phyloP scores from a whole-genome alignment of 371 early-diverging fungal genomes.

The Rhizomucor pusillus region DNA sequence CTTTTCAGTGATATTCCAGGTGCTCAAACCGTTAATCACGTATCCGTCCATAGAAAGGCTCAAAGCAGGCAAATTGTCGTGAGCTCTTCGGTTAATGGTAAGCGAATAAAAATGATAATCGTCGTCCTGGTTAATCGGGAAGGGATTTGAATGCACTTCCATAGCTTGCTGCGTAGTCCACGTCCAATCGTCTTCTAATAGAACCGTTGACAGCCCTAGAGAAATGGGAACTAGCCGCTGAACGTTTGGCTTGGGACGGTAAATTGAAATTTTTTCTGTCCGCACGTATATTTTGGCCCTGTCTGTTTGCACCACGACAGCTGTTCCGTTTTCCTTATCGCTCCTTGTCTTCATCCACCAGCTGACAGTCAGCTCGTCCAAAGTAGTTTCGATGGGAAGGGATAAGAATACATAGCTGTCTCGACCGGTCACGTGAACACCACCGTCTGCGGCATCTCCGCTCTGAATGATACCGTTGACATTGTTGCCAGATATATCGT shows the following conservation, averaged over 20 bases:
- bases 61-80: constrained; percentile 14
- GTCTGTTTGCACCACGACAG: constrained; percentile 40
- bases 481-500: constrained; percentile 39
- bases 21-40: constrained; percentile 22
- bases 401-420: constrained; percentile 36
- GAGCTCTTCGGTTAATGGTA: constrained; percentile 16
- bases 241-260: constrained; percentile 1
- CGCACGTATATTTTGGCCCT: constrained; percentile 33
- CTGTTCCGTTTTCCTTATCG: constrained; percentile 24
- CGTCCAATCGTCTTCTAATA: constrained; percentile 24
- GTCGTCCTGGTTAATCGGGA: constrained; percentile 25
- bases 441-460: constrained; percentile 15
- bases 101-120: constrained; percentile 39
- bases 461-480: constrained; percentile 30
- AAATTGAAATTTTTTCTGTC: constrained; percentile 14
- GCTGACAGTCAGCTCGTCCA: constrained; percentile 32
- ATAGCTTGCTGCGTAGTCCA: constrained; percentile 16
- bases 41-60: constrained; percentile 40
- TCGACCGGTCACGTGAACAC: constrained; percentile 30
- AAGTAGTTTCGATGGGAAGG: constrained; percentile 25
- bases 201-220: constrained; percentile 22
- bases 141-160: constrained; percentile 20
- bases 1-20: constrained; percentile 23
- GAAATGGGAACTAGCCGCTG: constrained; percentile 8
- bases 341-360: constrained; percentile 45